A percentile compares a stretch with the other conserved stretches of the same genome.
Conservation (phyloP, 345 rosid species). For the Eucalyptus dawsonii region DNA sequence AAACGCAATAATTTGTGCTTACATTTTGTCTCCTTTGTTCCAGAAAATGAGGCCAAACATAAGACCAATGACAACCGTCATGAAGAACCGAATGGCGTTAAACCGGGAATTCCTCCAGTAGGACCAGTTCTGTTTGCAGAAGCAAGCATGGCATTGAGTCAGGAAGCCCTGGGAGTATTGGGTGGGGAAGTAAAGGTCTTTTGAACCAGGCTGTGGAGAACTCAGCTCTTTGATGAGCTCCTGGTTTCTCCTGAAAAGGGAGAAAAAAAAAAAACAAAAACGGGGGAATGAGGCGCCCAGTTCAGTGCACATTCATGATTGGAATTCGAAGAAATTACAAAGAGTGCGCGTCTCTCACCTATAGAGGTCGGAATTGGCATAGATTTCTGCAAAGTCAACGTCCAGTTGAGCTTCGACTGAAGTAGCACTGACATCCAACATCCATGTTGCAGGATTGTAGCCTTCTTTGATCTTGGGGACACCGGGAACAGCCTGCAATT, state of each 20-base stretch:
- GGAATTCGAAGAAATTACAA: background rate
- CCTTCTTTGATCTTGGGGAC: slow-evolving; percentile 18
- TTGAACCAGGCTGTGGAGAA: slow-evolving; percentile 11
- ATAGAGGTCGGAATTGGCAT: slow-evolving; percentile 16
- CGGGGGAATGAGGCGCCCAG: background rate
- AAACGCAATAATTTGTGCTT: background rate
- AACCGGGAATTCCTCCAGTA: slow-evolving; percentile 29
- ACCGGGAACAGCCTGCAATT: slow-evolving; percentile 12
- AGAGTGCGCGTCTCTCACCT: background rate
- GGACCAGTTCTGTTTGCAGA: slow-evolving; percentile 33
- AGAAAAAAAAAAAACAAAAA: background rate
- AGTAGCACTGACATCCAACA: slow-evolving; percentile 20
- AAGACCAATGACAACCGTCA: slow-evolving; percentile 6
- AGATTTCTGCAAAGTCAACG: slow-evolving; percentile 17
- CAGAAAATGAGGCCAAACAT: slow-evolving; percentile 22
- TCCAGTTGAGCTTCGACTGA: slow-evolving; percentile 9
- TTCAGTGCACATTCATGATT: background rate
- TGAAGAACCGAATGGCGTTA: slow-evolving; percentile 16
- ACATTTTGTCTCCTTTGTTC: slow-evolving; percentile 14
- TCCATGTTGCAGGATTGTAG: slow-evolving; percentile 33
- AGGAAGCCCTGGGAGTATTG: slow-evolving; percentile 9
- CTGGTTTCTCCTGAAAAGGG: slow-evolving; percentile 8
- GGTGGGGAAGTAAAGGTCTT: slow-evolving; percentile 22
- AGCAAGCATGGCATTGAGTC: slow-evolving; percentile 20
- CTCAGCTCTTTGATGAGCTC: slow-evolving; percentile 12